Conservation (phyloP, 2,329 filamentous ascomycete species). For the Cladosporium sp. region DNA sequence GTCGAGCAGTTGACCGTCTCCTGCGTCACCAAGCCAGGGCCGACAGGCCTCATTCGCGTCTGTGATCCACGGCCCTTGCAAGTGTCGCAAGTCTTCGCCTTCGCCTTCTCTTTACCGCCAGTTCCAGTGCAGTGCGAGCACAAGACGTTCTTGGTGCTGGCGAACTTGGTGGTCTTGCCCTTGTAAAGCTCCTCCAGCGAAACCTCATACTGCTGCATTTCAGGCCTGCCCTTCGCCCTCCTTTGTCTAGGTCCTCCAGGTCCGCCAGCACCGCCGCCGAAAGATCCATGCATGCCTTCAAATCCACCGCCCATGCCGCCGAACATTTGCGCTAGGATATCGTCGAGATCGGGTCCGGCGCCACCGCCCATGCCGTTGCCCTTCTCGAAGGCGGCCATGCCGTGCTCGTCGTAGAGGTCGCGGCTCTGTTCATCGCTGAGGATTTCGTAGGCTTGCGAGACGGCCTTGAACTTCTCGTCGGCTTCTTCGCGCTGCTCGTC, state of each 20-base stretch:
- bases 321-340: slow-evolving; percentile 92
- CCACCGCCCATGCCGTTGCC: slow-evolving; percentile 61
- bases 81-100: slow-evolving; percentile 72
- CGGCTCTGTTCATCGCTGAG: slow-evolving; percentile 94
- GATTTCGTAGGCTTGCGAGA: slow-evolving; percentile 95
- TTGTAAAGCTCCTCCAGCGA: slow-evolving; percentile 94
- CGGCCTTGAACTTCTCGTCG: slow-evolving; percentile 86
- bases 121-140: slow-evolving; percentile 82
- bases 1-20: slow-evolving; percentile 74
- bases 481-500: slow-evolving; percentile 79
- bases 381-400: slow-evolving; percentile 92
- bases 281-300: slow-evolving; percentile 43
- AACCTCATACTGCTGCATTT: slow-evolving; percentile 88
- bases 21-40: slow-evolving; percentile 79
- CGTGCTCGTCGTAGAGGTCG: slow-evolving; percentile 84
- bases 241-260: slow-evolving; percentile 33
- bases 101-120: slow-evolving; percentile 88
- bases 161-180: slow-evolving; percentile 96
- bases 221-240: slow-evolving; percentile 64
- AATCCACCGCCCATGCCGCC: slow-evolving; percentile 50
- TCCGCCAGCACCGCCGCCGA: slow-evolving; percentile 34
- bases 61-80: slow-evolving; percentile 76
- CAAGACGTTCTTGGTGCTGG: slow-evolving; percentile 88
- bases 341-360: slow-evolving; percentile 78
- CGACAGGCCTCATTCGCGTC: slow-evolving; percentile 74